phyloP scores from a whole-genome alignment of 2,329 filamentous ascomycete genomes.

The Diaporthe ampelina region DNA sequence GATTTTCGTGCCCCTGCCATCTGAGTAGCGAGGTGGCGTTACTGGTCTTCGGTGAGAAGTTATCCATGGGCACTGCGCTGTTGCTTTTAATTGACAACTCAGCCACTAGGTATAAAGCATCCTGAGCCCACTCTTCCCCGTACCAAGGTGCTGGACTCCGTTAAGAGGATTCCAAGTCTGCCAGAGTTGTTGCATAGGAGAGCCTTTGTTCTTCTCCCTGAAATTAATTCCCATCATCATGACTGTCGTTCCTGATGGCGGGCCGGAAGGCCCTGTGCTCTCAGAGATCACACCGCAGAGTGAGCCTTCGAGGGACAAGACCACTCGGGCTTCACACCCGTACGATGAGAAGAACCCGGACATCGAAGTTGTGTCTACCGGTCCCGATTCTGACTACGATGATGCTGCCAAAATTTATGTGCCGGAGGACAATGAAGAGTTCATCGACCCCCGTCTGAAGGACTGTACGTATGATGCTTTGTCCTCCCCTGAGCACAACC shows the following conservation, averaged over 20 bases:
- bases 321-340: not conserved
- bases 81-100: not conserved
- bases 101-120: not conserved
- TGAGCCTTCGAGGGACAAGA: not conserved
- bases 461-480: conserved; percentile 41
- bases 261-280: conserved; percentile 3
- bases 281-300: conserved; percentile 12
- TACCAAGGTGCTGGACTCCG: too few relatives aligned
- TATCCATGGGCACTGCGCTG: not conserved
- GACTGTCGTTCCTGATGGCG: conserved; percentile 30
- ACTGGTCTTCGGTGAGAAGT: not conserved
- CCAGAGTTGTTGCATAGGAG: not conserved
- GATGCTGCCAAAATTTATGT: conserved; percentile 44
- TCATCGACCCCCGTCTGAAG: conserved; percentile 50
- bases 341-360: conserved; percentile 32
- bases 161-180: not conserved
- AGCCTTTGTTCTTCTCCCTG: not conserved
- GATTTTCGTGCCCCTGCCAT: not conserved
- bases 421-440: conserved; percentile 47
- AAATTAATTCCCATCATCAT: not conserved
- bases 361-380: conserved; percentile 37
- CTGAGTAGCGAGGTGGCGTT: not conserved
- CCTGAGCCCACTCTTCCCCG: not conserved
- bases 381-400: conserved; percentile 38
- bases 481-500: not conserved